Conservation (phyloP, 768 basidiomycete genomes). For the Heimioporus sp. region DNA sequence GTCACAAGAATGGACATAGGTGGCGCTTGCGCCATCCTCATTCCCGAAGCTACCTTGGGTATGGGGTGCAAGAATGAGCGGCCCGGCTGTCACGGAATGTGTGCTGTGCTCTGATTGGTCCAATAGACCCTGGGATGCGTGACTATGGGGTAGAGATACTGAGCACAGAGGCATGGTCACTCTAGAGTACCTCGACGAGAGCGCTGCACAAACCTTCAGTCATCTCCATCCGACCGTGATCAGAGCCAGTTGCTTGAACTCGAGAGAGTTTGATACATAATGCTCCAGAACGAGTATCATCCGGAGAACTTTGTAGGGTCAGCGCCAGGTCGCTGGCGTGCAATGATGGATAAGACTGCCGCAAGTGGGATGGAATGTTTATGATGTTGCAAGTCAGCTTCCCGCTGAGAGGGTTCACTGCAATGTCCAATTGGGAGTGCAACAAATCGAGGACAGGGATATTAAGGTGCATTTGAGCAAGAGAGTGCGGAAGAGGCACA, state of each 20-base stretch:
- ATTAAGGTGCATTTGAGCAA: neutral
- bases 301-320: neutral
- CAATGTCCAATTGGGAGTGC: neutral
- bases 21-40: neutral
- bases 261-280: neutral
- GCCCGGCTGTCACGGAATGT: neutral
- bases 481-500: neutral
- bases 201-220: neutral
- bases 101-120: neutral
- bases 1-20: neutral
- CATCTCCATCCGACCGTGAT: neutral
- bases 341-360: neutral
- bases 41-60: neutral
- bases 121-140: neutral
- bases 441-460: neutral
- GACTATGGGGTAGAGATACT: neutral
- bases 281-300: neutral
- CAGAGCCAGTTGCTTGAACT: neutral
- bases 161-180: neutral
- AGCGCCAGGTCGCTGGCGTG: neutral
- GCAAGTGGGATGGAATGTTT: neutral
- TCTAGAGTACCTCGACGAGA: neutral
- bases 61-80: neutral
- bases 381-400: neutral
- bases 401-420: neutral